phyloP scores from a whole-genome alignment of 2,329 filamentous ascomycete species.

The Ophiostoma sp. region DNA sequence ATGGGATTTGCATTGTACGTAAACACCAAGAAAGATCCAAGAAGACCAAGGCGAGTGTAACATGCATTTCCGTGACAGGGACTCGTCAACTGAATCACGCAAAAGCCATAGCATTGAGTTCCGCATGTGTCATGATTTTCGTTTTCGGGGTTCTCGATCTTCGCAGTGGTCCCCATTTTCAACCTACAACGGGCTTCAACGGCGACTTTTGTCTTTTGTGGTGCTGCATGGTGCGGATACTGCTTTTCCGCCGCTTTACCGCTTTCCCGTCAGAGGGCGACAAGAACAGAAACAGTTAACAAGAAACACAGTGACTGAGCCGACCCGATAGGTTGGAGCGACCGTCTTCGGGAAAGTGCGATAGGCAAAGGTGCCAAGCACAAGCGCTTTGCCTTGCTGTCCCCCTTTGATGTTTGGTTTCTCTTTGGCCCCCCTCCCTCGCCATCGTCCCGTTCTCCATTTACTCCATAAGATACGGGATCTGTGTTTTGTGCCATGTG shows the following conservation, averaged over 20 bases:
- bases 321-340: conserved; percentile 15
- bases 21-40: not conserved
- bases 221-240: not conserved
- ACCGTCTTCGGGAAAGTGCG: not conserved
- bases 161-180: not conserved
- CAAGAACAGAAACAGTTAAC: not conserved
- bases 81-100: not conserved
- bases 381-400: not conserved
- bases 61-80: not conserved
- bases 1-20: not conserved
- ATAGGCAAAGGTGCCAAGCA: conserved; percentile 5
- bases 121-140: not conserved
- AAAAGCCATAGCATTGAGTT: not conserved
- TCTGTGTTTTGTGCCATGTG: conserved; percentile 16
- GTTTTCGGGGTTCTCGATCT: not conserved
- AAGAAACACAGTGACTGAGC: not conserved
- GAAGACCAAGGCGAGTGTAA: not conserved
- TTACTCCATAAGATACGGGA: conserved; percentile 7
- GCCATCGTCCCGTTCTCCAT: not conserved
- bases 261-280: not conserved
- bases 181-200: not conserved
- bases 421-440: not conserved
- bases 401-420: not conserved
- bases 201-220: not conserved
- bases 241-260: not conserved